Evolutionary conservation across 805 yeast genomes (phyloP), one percentile per base, ranked within the genome.

Genomic region (Candida ovalis): DNA sequence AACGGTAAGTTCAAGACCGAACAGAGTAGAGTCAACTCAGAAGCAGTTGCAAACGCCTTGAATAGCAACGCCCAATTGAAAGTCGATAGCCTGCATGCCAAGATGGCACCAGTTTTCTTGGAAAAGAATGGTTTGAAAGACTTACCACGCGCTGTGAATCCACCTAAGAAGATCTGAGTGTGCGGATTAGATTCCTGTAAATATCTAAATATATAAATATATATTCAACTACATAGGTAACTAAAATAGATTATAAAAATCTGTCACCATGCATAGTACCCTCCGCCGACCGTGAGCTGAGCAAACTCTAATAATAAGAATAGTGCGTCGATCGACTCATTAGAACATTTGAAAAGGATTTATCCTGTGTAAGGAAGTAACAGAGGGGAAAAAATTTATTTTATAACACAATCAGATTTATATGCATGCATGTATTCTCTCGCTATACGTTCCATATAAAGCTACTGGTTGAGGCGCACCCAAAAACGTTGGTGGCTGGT

Each of bases 41-140:
- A 60, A 35, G 69, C 57, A 17, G 66, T 64, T 37, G 59, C 59
- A 9, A 61, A 65, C 46, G 56, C 60, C 2, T 49, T 65, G 45
- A 65, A 64, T 46, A 51, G 57, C 23, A 65, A 65, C 33, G 54
- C 69, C 4, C 69, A 64, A 43, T 42, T 64, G 27, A 60, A 65
- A 40, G 68, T 64, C 17, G 65, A 56, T 43, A 48, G 53, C 30
- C 32, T 60, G 35, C 63, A 60, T 44, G 32, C 35, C 7, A 13
- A 45, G 1, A 47, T 64, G 46, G 54, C 55, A 1, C 46, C 45
- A 5, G 60, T 58, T 4, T 38, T 55, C 15, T 39, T 52, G 4
- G 67, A 63, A 23, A 44, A 56, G n/a, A 46, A 47, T 3, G 45
- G 50, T 3, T 33, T 64, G 9, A 51, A 46, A 2, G 44, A 55